Evolutionary conservation across 2,329 filamentous ascomycete genomes (phyloP), one percentile per base, ranked within the genome.

Genomic region (Botrytis cinerea): DNA sequence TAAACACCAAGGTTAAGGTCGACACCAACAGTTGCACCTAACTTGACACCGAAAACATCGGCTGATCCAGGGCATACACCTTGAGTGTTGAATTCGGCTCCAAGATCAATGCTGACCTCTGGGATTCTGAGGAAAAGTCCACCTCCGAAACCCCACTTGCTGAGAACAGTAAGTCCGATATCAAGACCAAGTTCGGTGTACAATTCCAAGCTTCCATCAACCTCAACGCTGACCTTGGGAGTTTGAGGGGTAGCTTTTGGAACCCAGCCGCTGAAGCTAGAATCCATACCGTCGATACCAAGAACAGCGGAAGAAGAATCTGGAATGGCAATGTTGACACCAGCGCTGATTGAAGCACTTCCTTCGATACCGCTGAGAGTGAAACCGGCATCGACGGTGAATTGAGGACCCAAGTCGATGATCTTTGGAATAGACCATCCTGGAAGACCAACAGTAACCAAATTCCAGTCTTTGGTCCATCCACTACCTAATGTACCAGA

Each of bases 351-450:
- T 6, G 43, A n/a, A n/a, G 69, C 69, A 57, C 25, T n/a, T 20
- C 72, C 72, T 25, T 62, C 25, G 20, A 73, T 59, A 32, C 51
- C 69, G 32, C 67, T 71, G 10, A 73, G 46, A 32, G 3, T 2
- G 8, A 73, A 73, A 64, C 69, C 69, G 20, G 72, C 72, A 71
- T 73, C 72, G n/a, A 73, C 61, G 16, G 25, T 63, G n/a, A 73
- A 71, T n/a, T 64, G 46, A 35, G 72, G 72, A 59, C 72, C 72
- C 2, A 73, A 46, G 22, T n/a, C 35, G 9, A 73, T 35, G n/a
- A 73, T 62, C 12, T 57, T 57, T 43, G 68, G 69, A 20, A 73
- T 71, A 25, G 46, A 43, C 48, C 57, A 73, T n/a, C 72, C 72
- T 28, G 68, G 60, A 66, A 73, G 57, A 32, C 57, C 48, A 40